Evolutionary conservation across 768 basidiomycete genomes (phyloP).

Genomic region (Lactarius indigo): DNA sequence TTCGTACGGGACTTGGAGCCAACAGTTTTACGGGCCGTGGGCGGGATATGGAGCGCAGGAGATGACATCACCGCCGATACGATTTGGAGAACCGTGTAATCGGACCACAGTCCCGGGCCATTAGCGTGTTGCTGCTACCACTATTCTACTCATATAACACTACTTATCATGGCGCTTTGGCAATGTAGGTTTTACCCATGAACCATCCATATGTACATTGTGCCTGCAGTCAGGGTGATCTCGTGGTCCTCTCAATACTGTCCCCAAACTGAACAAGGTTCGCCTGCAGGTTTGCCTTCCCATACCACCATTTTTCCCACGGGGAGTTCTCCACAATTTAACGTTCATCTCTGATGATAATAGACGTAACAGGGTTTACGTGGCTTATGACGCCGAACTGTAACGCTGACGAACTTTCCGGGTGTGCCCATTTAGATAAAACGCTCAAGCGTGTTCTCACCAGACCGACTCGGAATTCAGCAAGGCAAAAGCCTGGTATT

Average conservation of each 20-base stretch:
- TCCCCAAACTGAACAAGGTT: background rate
- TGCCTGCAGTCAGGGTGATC: background rate
- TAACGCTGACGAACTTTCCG: background rate
- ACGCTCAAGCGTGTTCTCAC: conserved; percentile 12
- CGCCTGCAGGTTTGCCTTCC: background rate
- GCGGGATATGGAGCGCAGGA: conserved; percentile 32
- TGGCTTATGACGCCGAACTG: background rate
- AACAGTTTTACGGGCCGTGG: conserved; percentile 40
- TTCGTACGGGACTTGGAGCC: conserved; percentile 64
- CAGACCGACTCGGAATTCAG: conserved; percentile 13
- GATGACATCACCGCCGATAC: conserved; percentile 24
- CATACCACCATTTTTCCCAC: background rate
- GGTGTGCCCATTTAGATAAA: conserved; percentile 15
- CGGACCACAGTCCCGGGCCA: background rate
- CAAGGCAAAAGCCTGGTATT: conserved; percentile 11
- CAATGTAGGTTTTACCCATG: background rate
- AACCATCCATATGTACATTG: background rate
- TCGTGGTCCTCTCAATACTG: conserved; percentile 2
- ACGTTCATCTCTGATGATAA: background rate
- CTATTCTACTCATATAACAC: background rate
- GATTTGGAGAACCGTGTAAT: conserved; percentile 17
- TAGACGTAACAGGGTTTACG: background rate
- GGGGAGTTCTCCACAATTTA: background rate
- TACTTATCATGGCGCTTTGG: conserved; percentile 14
- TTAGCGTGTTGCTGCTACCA: too few species aligned